Base-by-base conservation (phyloP, 192 early-diverging fungal genomes). In the Backusella westeae region DNA sequence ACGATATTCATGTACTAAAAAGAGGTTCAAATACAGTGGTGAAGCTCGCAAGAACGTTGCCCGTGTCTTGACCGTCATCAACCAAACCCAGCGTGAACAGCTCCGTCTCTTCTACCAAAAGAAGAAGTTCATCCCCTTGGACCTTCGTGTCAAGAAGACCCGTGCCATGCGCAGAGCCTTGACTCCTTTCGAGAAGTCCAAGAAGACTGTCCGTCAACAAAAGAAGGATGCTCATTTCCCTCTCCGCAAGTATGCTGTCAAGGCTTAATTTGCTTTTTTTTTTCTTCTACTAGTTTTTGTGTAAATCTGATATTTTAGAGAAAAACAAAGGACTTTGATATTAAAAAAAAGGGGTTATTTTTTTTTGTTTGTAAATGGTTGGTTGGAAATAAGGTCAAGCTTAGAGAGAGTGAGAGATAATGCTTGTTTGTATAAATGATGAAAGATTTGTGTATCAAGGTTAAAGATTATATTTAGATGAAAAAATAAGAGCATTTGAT, bases 61-160 rank as follows among this genome's bases (percentile, higher is more conserved):
- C 68, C 91, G 95, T 71, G 94, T 97, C 73, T 90, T 96, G 84
- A 99, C 98, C 52, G 96, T 97, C 75, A 96, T 98, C 85, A 92
- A 89, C 90, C 95, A 98, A 83, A 94, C 93, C 83, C 91, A 95
- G 81, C 94, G 96, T 78, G 92, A 91, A 35, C 91, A 95, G n/a
- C 91, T 96, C 72, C 94, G 95, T 79, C 83, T 90, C 71, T 93
- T 92, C 90, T 98, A 96, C 91, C 91, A 93, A 82, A 90, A 91
- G 82, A 98, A 96, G 92, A 98, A 98, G 92, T 94, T 95, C 89
- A 80, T 90, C 49, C 98, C 98, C 75, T 87, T 96, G 77, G 98
- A 99, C 87, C 94, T 99, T 87, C 95, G 98, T 82, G 88, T 87
- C 84, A 99, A 99, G 94, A 96, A 96, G 92, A 99, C 97, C 78